A percentile compares a stretch with the other conserved stretches of the same genome.
Evolutionary conservation across 2,329 filamentous ascomycete genomes (phyloP).

Genomic region (Aspergillus floridensis): DNA sequence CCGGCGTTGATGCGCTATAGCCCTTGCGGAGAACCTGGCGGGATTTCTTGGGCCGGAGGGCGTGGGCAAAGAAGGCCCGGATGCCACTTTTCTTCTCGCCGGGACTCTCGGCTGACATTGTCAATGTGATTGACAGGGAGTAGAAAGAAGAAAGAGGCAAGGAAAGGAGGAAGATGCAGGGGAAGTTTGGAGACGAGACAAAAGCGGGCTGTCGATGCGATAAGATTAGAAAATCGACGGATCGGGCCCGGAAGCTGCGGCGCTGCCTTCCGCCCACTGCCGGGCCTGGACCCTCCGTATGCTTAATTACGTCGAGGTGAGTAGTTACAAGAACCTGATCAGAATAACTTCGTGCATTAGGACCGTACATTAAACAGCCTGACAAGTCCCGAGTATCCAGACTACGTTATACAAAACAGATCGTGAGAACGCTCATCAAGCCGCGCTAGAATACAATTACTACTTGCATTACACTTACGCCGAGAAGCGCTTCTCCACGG

Average conservation of each 20-base stretch:
- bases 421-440: slow-evolving; percentile 13
- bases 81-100: slow-evolving; percentile 29
- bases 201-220: background rate
- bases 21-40: slow-evolving; percentile 37
- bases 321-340: too few relatives aligned
- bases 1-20: slow-evolving; percentile 28
- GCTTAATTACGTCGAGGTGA: too few relatives aligned
- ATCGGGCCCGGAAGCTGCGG: background rate
- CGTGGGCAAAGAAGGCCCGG: slow-evolving; percentile 29
- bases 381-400: slow-evolving; percentile 6
- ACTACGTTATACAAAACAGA: slow-evolving; percentile 7
- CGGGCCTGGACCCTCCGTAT: background rate
- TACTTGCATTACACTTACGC: slow-evolving; percentile 36
- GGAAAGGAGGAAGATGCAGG: background rate
- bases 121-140: background rate
- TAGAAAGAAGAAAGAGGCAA: background rate
- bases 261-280: background rate
- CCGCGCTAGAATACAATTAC: slow-evolving; percentile 12
- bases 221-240: background rate
- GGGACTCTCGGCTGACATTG: slow-evolving; percentile 32
- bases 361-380: slow-evolving; percentile 9
- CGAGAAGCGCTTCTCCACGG: slow-evolving; percentile 71
- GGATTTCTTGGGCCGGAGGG: slow-evolving; percentile 36
- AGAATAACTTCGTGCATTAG: slow-evolving; percentile 5
- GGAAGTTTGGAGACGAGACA: background rate